Evolutionary conservation across 139 green algal genomes (phyloP).

Genomic region (Volvox africanus): DNA sequence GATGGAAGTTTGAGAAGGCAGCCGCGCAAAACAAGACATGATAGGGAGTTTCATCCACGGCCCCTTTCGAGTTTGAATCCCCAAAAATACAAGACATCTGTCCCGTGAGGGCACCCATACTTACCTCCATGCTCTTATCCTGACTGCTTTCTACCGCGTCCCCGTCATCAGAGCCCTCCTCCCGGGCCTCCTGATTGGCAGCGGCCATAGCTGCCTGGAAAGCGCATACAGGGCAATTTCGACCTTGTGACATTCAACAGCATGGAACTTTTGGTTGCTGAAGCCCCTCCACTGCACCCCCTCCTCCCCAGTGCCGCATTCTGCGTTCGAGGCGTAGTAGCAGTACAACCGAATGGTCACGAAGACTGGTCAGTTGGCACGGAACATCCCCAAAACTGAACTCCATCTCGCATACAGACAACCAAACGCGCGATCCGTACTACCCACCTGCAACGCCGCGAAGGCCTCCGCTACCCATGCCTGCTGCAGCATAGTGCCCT

Average conservation of each 20-base stretch:
- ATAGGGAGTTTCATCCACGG: too few species aligned
- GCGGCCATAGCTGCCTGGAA: conserved; percentile 2
- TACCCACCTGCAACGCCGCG: conserved; percentile 15
- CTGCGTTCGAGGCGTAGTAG: too few species aligned
- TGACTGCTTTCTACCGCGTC: background rate
- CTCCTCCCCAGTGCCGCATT: too few species aligned
- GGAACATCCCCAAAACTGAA: background rate
- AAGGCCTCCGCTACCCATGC: conserved; percentile 28
- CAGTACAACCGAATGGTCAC: too few species aligned
- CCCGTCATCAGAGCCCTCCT: background rate
- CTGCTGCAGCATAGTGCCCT: conserved; percentile 41
- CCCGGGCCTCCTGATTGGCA: background rate
- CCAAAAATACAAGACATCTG: too few species aligned
- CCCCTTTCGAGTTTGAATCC: too few species aligned
- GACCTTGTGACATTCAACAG: background rate
- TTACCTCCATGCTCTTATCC: conserved; percentile 35
- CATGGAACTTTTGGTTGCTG: background rate
- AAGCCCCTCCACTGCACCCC: too few species aligned
- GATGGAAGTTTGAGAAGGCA: background rate
- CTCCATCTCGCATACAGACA: background rate
- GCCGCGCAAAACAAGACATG: background rate
- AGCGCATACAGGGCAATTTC: background rate
- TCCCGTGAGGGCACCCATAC: background rate
- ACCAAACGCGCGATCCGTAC: background rate
- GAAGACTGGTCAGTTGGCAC: background rate